These are phyloP conservation scores for Talaromyces pinophilus DNA, from an alignment of 2,329 filamentous ascomycete genomes.

Conservation along the genomic window DNA sequence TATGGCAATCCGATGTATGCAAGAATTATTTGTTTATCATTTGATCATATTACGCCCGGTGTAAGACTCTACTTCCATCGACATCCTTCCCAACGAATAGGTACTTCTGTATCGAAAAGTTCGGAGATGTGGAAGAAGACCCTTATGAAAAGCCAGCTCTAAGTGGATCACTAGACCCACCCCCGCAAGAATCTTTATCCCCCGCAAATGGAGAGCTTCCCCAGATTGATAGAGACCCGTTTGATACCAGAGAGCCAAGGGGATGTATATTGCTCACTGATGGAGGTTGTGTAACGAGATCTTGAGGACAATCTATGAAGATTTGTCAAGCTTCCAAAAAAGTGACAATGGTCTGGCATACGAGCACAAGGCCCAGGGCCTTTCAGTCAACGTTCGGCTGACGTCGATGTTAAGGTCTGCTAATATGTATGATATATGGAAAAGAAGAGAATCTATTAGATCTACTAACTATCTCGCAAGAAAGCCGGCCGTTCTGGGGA, in stretches of 20 bases:
- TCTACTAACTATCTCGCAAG: no score
- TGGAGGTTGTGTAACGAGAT: not conserved
- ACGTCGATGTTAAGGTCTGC: no score
- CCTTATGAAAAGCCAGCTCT: not conserved
- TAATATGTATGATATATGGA: not conserved
- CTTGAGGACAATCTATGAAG: not conserved
- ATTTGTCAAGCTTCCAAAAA: not conserved
- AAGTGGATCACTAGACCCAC: not conserved
- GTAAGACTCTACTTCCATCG: not conserved
- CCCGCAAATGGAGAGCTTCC: not conserved
- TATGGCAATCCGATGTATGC: no score
- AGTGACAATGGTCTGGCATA: not conserved
- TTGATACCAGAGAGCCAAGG: not conserved
- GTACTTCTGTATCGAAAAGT: not conserved
- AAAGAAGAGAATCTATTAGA: no score
- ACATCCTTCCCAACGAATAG: not conserved
- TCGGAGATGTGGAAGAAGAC: not conserved
- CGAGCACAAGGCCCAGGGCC: not conserved
- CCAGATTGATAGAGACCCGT: not conserved
- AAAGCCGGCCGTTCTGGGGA: no score
- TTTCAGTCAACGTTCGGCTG: not conserved
- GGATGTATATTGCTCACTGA: not conserved
- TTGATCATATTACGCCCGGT: no score
- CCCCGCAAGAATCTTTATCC: not conserved
- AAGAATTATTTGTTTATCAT: not conserved